Conservation (phyloP, 805 yeast genomes). For the Kuraishia molischiana region DNA sequence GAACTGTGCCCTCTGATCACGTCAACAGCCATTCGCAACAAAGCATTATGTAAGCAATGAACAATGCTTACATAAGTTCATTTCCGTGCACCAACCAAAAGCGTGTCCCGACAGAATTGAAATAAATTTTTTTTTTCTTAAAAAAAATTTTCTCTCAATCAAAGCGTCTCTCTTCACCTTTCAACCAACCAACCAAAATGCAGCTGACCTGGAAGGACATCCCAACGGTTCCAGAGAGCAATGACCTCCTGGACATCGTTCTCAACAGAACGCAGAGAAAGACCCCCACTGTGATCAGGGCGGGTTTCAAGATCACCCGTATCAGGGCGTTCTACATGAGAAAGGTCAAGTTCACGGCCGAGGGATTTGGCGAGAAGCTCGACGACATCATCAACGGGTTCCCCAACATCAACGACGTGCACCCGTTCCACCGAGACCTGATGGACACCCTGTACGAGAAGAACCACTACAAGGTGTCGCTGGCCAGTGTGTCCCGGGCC, state of each 20-base stretch:
- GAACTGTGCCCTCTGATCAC: no score
- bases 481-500: conserved; percentile 91
- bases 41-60: no score
- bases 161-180: neutral
- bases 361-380: conserved; percentile 91
- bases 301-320: conserved; percentile 94
- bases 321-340: conserved; percentile 97
- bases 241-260: conserved; percentile 92
- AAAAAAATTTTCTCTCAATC: no score
- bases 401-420: conserved; percentile 95
- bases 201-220: conserved; percentile 98
- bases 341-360: conserved; percentile 92
- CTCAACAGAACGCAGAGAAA: conserved; percentile 97
- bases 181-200: conserved; percentile 43
- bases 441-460: conserved; percentile 97
- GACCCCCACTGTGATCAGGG: conserved; percentile 97
- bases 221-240: conserved; percentile 86
- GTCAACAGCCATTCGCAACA: no score
- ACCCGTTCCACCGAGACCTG: conserved; percentile 96
- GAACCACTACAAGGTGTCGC: conserved; percentile 93
- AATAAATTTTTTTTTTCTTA: no score
- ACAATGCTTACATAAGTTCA: neutral
- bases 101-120: no score
- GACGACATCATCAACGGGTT: conserved; percentile 78
- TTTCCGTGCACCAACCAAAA: neutral